phyloP scores from a whole-genome alignment of 306 rosid genomes.

The Cercis canadensis region DNA sequence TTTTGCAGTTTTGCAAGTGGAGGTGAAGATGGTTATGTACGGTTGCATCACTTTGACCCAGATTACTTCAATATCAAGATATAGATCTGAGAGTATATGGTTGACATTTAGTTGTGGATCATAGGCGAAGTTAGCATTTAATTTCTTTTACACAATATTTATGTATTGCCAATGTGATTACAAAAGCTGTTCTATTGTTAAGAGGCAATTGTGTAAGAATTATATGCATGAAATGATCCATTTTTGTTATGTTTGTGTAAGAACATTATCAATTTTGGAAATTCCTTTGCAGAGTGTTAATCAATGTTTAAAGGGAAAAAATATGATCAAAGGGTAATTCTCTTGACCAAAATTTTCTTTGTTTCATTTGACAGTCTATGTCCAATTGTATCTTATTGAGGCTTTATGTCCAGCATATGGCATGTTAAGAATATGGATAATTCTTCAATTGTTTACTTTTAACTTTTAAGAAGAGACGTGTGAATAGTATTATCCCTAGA shows the following conservation, averaged over 20 bases:
- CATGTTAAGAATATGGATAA: too few species aligned
- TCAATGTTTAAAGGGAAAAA: too few species aligned
- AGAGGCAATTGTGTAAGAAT: neutral
- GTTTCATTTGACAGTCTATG: too few species aligned
- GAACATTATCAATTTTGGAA: neutral
- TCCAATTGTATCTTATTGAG: too few species aligned
- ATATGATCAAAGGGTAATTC: too few species aligned
- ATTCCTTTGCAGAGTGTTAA: too few species aligned
- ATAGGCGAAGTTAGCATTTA: conserved; percentile 25
- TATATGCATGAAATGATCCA: neutral
- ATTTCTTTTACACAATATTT: neutral
- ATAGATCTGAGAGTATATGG: conserved; percentile 43
- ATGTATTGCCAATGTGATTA: neutral
- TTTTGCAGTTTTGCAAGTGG: conserved; percentile 86
- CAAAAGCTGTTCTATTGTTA: neutral
- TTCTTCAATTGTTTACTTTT: too few species aligned
- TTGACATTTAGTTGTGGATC: conserved; percentile 5
- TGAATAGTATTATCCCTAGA: too few species aligned
- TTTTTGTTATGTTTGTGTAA: neutral
- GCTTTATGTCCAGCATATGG: too few species aligned
- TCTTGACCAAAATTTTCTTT: too few species aligned
- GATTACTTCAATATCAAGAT: conserved; percentile 92
- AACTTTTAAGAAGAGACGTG: too few species aligned
- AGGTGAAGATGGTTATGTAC: conserved; percentile 95
- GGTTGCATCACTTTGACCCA: conserved; percentile 87